Conservation (phyloP, 768 basidiomycete genomes). For the Pleurotus eryngii region DNA sequence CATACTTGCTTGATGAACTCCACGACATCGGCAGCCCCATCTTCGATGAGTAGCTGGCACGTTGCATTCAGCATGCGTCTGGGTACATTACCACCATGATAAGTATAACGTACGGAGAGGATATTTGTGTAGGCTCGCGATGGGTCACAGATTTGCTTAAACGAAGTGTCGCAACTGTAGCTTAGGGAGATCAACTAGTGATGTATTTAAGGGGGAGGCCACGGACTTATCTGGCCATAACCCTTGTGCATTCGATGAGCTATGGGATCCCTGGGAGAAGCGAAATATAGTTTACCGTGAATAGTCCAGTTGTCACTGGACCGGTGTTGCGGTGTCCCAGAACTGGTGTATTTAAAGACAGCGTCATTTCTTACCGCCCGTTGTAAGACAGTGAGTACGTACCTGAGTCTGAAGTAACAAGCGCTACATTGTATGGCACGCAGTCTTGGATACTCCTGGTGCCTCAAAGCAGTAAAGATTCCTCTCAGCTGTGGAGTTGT, state of each 20-base stretch:
- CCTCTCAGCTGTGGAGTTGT: conserved; percentile 9
- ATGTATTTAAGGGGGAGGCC: too few species aligned
- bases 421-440: too few species aligned
- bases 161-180: conserved; percentile 46
- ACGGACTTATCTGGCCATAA: conserved; percentile 53
- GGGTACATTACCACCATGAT: too few species aligned
- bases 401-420: conserved; percentile 21
- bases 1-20: conserved; percentile 50
- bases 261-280: too few species aligned
- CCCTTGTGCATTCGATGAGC: conserved; percentile 25
- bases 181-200: background rate
- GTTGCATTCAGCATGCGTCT: background rate
- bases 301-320: conserved; percentile 57
- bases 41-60: conserved; percentile 47
- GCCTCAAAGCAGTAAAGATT: conserved; percentile 19
- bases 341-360: conserved; percentile 35
- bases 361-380: background rate
- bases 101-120: conserved; percentile 24
- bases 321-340: conserved; percentile 51
- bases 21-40: conserved; percentile 57
- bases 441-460: too few species aligned
- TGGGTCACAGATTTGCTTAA: conserved; percentile 40
- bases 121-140: conserved; percentile 46
- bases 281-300: conserved; percentile 35
- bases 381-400: background rate